phyloP scores from a whole-genome alignment of 352 stramenopile species.

The Phytophthora pini region DNA sequence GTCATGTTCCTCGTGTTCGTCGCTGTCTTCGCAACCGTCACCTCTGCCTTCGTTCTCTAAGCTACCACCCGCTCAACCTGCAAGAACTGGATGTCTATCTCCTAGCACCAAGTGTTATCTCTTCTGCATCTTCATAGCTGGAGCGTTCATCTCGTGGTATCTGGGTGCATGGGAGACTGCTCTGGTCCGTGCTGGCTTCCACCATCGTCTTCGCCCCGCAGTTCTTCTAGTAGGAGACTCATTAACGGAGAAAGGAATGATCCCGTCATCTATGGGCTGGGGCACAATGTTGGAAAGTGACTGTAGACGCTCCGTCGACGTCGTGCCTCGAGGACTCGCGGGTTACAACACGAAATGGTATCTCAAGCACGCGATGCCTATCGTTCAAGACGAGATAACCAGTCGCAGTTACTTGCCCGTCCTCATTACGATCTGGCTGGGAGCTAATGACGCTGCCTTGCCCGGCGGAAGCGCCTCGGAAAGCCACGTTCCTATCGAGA shows the following conservation, averaged over 20 bases:
- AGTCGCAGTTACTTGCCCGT: slow-evolving; percentile 22
- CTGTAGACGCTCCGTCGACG: slow-evolving; percentile 50
- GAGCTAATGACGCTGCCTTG: slow-evolving; percentile 65
- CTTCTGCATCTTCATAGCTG: slow-evolving; percentile 14
- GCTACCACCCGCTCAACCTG: neutral
- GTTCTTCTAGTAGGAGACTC: slow-evolving; percentile 62
- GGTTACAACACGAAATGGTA: slow-evolving; percentile 66
- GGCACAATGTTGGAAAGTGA: slow-evolving; percentile 41
- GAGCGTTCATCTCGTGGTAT: slow-evolving; percentile 29
- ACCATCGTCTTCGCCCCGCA: slow-evolving; percentile 26
- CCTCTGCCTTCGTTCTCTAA: neutral
- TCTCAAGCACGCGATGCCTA: slow-evolving; percentile 34
- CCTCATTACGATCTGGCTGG: slow-evolving; percentile 61
- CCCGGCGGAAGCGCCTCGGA: slow-evolving; percentile 22
- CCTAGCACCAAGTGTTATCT: slow-evolving; percentile 22
- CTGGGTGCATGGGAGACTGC: slow-evolving; percentile 23
- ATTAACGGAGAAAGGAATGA: slow-evolving; percentile 52
- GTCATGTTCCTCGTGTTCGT: slow-evolving; percentile 3
- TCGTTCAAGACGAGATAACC: slow-evolving; percentile 40
- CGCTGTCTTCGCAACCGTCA: neutral
- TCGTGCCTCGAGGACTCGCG: slow-evolving; percentile 53
- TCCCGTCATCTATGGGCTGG: slow-evolving; percentile 50
- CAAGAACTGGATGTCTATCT: slow-evolving; percentile 3
- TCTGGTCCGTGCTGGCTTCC: slow-evolving; percentile 1
- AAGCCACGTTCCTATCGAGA: slow-evolving; percentile 51